Percentiles rank a stretch among this genome's conserved stretches.
These are phyloP conservation scores for Polytrichum commune DNA, from an alignment of 225 moss, liverwort and hornwort species.

Conservation along the genomic window DNA sequence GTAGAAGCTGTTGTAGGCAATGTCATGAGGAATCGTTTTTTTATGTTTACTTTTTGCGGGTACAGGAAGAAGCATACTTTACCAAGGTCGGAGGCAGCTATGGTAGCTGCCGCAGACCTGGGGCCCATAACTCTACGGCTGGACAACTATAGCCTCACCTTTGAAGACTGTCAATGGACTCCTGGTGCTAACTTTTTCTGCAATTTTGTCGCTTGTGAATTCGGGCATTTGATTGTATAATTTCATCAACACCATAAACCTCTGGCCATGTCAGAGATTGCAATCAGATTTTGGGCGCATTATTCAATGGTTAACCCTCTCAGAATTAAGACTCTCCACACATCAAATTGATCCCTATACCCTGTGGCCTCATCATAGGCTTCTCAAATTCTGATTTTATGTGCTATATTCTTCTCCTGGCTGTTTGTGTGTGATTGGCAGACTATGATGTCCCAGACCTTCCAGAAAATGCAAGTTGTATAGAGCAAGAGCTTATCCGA, in stretches of 20 bases:
- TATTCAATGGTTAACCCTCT: no score
- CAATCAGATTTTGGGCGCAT: no score
- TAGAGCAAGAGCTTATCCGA: constrained; percentile 71
- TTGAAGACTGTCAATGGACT: constrained; percentile 83
- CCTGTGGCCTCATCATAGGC: no score
- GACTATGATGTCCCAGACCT: constrained; percentile 79
- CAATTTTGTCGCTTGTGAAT: no score
- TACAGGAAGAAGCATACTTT: constrained; percentile 77
- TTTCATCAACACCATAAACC: no score
- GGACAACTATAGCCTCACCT: constrained; percentile 72
- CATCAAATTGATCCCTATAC: no score
- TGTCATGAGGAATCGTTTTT: neutral
- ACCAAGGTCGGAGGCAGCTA: constrained; percentile 93
- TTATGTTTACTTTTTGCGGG: neutral
- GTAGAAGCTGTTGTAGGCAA: neutral
- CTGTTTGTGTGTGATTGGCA: constrained; percentile 15
- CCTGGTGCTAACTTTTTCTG: constrained; percentile 45
- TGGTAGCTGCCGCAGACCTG: constrained; percentile 90
- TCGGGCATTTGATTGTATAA: no score
- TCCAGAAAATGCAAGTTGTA: constrained; percentile 57
- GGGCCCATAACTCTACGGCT: constrained; percentile 77
- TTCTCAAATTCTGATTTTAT: no score
- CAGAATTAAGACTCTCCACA: no score
- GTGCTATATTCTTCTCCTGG: neutral
- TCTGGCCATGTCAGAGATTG: no score